These are phyloP conservation scores for Eucalyptus caleyi DNA, from an alignment of 345 rosid species.

Conservation along the genomic window DNA sequence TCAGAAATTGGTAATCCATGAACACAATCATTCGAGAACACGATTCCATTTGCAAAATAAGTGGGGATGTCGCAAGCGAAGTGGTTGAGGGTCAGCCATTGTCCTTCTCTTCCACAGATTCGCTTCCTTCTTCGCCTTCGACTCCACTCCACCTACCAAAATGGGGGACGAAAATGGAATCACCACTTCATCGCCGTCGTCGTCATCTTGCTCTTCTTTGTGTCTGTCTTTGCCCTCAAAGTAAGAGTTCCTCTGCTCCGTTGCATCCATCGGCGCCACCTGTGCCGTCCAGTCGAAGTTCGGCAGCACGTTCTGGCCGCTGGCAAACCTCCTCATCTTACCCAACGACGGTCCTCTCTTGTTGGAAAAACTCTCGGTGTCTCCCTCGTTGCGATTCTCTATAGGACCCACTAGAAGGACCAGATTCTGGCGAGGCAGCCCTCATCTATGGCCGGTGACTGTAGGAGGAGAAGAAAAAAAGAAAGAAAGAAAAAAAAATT, in stretches of 20 bases:
- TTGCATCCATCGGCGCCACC: slow-evolving; percentile 32
- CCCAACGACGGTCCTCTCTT: slow-evolving; percentile 43
- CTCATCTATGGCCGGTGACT: too few species aligned
- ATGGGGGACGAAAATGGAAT: slow-evolving; percentile 78
- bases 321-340: slow-evolving; percentile 67
- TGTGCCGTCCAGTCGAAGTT: slow-evolving; percentile 57
- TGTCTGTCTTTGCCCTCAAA: slow-evolving; percentile 33
- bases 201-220: slow-evolving; percentile 2
- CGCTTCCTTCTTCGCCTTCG: slow-evolving; percentile 56
- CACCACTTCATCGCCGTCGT: slow-evolving; percentile 14
- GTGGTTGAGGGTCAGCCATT: slow-evolving; percentile 60
- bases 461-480: too few species aligned
- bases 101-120: slow-evolving; percentile 91
- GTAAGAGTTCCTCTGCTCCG: slow-evolving; percentile 9
- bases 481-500: too few species aligned
- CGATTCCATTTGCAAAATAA: background rate
- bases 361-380: background rate
- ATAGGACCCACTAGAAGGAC: background rate
- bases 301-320: slow-evolving; percentile 45
- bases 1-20: background rate
- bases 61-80: slow-evolving; percentile 19
- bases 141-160: slow-evolving; percentile 8
- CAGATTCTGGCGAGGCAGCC: background rate
- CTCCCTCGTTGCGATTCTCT: background rate
- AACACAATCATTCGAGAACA: background rate